These are phyloP conservation scores for Diaporthe nobilis DNA, from an alignment of 2,329 filamentous ascomycete genomes.

Conservation along the genomic window DNA sequence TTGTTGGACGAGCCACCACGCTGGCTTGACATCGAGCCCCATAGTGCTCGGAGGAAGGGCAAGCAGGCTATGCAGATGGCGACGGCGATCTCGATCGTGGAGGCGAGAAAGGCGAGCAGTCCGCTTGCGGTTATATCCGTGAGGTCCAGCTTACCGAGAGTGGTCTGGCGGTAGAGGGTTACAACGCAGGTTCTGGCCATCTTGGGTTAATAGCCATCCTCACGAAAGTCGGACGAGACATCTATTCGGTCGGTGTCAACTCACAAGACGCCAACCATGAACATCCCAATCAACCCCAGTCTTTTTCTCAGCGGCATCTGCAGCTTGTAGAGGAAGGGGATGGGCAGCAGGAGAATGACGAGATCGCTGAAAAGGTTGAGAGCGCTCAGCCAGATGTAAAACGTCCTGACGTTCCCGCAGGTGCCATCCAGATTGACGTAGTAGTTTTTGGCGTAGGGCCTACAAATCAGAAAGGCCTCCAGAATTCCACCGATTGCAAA, in stretches of 20 bases:
- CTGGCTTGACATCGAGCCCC: background rate
- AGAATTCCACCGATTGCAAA: constrained; percentile 1
- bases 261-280: constrained; percentile 21
- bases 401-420: constrained; percentile 3
- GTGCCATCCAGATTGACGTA: background rate
- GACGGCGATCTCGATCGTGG: constrained; percentile 43
- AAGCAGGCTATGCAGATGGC: constrained; percentile 18
- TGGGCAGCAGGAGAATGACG: constrained; percentile 11
- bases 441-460: constrained; percentile 18
- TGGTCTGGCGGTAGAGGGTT: constrained; percentile 12
- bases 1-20: background rate
- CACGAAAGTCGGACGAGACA: background rate
- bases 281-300: constrained; percentile 18
- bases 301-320: constrained; percentile 21
- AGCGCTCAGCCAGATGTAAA: constrained; percentile 14
- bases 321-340: constrained; percentile 17
- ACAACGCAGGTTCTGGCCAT: constrained; percentile 4
- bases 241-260: background rate
- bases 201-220: background rate
- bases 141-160: background rate
- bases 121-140: constrained; percentile 3
- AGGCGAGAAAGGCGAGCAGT: constrained; percentile 43
- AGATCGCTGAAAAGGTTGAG: constrained; percentile 15
- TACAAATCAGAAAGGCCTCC: constrained; percentile 5
- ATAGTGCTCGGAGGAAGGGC: constrained; percentile 14